Evolutionary conservation across 306 rosid species (phyloP).

Genomic region (Cicer cuneatum): DNA sequence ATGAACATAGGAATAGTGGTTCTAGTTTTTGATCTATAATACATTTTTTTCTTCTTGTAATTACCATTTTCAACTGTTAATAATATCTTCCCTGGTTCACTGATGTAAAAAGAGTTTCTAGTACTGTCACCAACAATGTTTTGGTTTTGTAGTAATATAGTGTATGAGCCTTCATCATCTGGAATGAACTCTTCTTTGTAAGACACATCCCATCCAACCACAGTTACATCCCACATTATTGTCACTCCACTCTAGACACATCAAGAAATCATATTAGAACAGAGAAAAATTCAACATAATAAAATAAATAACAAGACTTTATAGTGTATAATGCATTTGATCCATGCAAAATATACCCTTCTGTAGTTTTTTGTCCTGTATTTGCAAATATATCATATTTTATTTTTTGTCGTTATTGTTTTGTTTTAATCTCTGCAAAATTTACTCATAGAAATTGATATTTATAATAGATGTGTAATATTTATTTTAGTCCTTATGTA

Average conservation of each 20-base stretch:
- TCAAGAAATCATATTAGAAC: constrained; percentile 15
- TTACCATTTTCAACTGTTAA: constrained; percentile 68
- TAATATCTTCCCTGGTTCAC: constrained; percentile 81
- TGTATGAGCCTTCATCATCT: constrained; percentile 87
- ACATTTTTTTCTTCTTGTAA: constrained; percentile 67
- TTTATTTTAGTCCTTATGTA: too few relatives aligned
- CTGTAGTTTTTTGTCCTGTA: too few relatives aligned
- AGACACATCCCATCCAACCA: constrained; percentile 84
- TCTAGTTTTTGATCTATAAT: constrained; percentile 68
- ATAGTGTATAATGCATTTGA: not conserved
- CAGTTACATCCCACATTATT: constrained; percentile 78
- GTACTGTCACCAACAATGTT: constrained; percentile 60
- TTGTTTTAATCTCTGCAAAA: too few relatives aligned
- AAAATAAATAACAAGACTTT: constrained; percentile 1
- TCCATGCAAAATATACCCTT: too few relatives aligned
- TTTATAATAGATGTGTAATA: too few relatives aligned
- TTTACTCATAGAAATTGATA: too few relatives aligned
- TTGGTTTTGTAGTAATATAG: constrained; percentile 66
- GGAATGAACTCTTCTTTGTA: constrained; percentile 94
- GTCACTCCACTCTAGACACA: constrained; percentile 68
- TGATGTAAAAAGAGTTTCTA: constrained; percentile 80
- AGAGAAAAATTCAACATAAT: not conserved
- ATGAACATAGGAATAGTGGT: constrained; percentile 72
- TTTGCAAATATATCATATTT: too few relatives aligned
- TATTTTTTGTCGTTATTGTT: too few relatives aligned